These are phyloP conservation scores for Phylloporus sp. DNA, from an alignment of 768 basidiomycete species.

Conservation along the genomic window DNA sequence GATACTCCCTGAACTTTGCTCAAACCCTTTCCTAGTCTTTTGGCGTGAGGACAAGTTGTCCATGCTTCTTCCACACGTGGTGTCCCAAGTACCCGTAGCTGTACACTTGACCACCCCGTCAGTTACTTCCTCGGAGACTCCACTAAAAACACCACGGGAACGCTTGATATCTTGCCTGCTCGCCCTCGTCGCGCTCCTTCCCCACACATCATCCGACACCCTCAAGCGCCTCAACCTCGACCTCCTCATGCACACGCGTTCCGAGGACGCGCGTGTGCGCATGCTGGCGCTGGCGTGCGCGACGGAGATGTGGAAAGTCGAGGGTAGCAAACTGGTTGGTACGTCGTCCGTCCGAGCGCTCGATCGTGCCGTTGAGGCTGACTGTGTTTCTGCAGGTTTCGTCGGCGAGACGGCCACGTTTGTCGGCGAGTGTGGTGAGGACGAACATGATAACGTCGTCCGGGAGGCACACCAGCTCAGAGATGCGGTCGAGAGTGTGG, in stretches of 20 bases:
- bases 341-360: slow-evolving; percentile 18
- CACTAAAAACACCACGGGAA: slow-evolving; percentile 4
- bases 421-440: slow-evolving; percentile 82
- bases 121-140: not conserved
- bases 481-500: slow-evolving; percentile 63
- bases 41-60: slow-evolving; percentile 84
- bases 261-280: slow-evolving; percentile 68
- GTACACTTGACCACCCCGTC: slow-evolving; percentile 24
- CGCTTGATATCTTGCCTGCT: slow-evolving; percentile 16
- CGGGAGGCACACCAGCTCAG: slow-evolving; percentile 63
- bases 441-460: slow-evolving; percentile 82
- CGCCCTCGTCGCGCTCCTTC: slow-evolving; percentile 14
- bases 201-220: slow-evolving; percentile 28
- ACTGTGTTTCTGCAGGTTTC: slow-evolving; percentile 48
- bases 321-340: slow-evolving; percentile 75
- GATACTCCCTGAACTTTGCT: not conserved
- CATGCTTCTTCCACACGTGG: slow-evolving; percentile 52
- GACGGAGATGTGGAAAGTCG: slow-evolving; percentile 68
- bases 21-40: slow-evolving; percentile 53
- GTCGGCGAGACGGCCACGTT: slow-evolving; percentile 79
- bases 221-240: slow-evolving; percentile 80
- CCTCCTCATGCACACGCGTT: slow-evolving; percentile 84
- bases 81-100: slow-evolving; percentile 60
- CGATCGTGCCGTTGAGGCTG: not conserved
- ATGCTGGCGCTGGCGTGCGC: slow-evolving; percentile 65